A percentile compares a stretch with the other conserved stretches of the same genome.
Evolutionary conservation across 345 rosid species (phyloP).

Genomic region (Acer saccharum): DNA sequence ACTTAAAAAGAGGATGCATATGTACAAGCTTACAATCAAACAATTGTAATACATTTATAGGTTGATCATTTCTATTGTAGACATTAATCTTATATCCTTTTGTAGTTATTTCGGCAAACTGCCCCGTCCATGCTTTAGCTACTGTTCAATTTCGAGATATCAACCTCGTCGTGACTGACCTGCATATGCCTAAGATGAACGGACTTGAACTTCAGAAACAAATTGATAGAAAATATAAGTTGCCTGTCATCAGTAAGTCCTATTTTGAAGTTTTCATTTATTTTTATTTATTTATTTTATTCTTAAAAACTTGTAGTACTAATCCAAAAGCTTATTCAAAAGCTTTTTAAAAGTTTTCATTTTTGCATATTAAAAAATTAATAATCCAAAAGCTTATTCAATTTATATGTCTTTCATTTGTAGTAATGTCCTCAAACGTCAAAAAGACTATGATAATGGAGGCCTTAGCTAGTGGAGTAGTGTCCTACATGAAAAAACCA

Average conservation of each 20-base stretch:
- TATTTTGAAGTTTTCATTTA: background rate
- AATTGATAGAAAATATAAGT: background rate
- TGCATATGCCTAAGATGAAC: background rate
- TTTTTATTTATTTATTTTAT: too few relatives aligned
- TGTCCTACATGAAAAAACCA: slow-evolving; percentile 63
- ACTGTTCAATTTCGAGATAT: background rate
- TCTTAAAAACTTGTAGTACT: background rate
- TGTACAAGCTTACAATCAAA: too few relatives aligned
- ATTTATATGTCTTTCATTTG: background rate
- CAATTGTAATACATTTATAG: too few relatives aligned
- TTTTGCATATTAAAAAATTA: too few relatives aligned
- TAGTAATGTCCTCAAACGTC: slow-evolving; percentile 76
- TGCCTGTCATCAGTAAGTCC: background rate
- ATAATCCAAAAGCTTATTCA: too few relatives aligned
- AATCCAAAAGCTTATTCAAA: too few relatives aligned
- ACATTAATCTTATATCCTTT: background rate
- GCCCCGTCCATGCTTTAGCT: background rate
- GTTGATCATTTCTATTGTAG: background rate
- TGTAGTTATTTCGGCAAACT: background rate
- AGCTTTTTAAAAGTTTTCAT: too few relatives aligned
- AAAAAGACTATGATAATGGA: slow-evolving; percentile 38
- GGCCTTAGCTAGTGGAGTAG: slow-evolving; percentile 62
- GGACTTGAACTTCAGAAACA: background rate
- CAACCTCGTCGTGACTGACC: background rate
- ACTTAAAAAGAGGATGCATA: too few relatives aligned